Base-by-base conservation (phyloP, 495 filamentous ascomycete genomes). In the Penicillium alfredii region DNA sequence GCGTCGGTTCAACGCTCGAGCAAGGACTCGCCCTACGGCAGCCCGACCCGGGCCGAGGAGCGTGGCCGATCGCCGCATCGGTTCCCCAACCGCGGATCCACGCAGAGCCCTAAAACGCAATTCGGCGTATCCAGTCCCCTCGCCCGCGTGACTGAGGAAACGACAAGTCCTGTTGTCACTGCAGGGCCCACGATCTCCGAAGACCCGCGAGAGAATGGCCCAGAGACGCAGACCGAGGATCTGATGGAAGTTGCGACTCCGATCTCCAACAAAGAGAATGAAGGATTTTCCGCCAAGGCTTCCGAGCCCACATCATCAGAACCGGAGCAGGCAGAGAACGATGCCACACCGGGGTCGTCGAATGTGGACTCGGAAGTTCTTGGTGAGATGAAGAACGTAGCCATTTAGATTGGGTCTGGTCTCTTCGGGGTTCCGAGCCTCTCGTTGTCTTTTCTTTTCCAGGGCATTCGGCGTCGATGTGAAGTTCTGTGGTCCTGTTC, bases 331-430 rank as follows among this genome's bases (percentile, higher is more conserved):
- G 30, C 35, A 10, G 56, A 56, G 19, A 61, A 33, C 17, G 59
- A 53, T 20, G 58, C 53, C 4, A 40, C 55, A 8, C 42, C 48
- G 17, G 54, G 47, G 23, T 38, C 62, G 14, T 49, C 58, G 20
- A 40, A 42, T 35, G 44, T 63, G 37, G 63, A 68, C 32, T 52
- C 55, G 8, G 64, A 68, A 44, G 61, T 68, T 39, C 52, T 71
- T 10, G 68, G 70, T 34, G 72, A 73, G 35, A 73, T 76, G 72
- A 76, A 76, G 54, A 76, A 68, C 47, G 71, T 76, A 42, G 67
- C 70, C 23, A 74, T 76, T 42, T 76, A 64, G 53, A 44, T 30
- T 33, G 5, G 32, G 28, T 19, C 27, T 22, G 14, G 27, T 27
- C 15, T 40, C 13, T 47, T 11, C 17, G 15, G 33, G 14, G 19